Conservation (phyloP, 208 protist genomes). For the Trypanosoma brucei region DNA sequence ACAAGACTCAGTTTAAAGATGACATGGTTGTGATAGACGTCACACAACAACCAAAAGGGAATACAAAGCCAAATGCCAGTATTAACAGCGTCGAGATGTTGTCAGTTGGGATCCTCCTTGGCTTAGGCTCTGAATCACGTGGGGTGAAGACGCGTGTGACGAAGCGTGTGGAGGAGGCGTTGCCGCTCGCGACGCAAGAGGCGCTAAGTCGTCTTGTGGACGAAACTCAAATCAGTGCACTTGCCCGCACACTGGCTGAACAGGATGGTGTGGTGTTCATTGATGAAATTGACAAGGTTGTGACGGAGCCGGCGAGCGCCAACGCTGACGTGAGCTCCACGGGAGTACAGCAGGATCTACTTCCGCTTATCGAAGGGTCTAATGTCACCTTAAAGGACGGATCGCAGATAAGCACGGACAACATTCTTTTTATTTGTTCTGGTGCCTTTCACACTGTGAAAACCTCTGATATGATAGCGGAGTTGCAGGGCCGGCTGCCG, state of each 20-base stretch:
- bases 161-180: conserved; percentile 71
- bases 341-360: conserved; percentile 97
- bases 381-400: conserved; percentile 96
- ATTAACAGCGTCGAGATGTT: conserved; percentile 47
- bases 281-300: conserved; percentile 98
- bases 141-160: conserved; percentile 51
- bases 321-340: conserved; percentile 87
- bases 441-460: conserved; percentile 95
- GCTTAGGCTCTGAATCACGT: conserved; percentile 40
- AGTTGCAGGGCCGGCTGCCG: conserved; percentile 95
- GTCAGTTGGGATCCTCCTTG: conserved; percentile 63
- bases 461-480: conserved; percentile 92
- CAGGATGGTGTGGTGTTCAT: conserved; percentile 97
- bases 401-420: conserved; percentile 92
- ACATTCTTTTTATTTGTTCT: conserved; percentile 97
- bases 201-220: conserved; percentile 89
- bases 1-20: conserved; percentile 63
- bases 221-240: conserved; percentile 76
- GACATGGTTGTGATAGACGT: conserved; percentile 78
- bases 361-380: conserved; percentile 96
- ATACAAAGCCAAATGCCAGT: conserved; percentile 15
- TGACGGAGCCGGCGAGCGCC: conserved; percentile 46
- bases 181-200: conserved; percentile 81
- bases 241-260: conserved; percentile 80
- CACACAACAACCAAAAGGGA: conserved; percentile 34